A percentile compares a stretch with the other conserved stretches of the same genome.
phyloP scores from a whole-genome alignment of 2,329 filamentous ascomycete genomes.

The Aspergillus jensenii region DNA sequence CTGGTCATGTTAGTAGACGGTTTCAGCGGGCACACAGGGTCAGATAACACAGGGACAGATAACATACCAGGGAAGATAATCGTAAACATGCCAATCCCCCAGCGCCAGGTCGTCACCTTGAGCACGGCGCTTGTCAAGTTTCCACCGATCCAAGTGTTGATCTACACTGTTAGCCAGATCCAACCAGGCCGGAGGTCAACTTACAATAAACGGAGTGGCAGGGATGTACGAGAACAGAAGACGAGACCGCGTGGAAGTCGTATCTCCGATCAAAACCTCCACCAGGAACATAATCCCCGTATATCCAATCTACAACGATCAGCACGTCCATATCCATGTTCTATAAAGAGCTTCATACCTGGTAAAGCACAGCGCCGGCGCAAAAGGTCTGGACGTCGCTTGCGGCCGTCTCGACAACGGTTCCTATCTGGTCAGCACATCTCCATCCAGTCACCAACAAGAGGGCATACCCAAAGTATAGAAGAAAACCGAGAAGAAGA shows the following conservation, averaged over 20 bases:
- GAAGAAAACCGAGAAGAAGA: conserved; percentile 56
- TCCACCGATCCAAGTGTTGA: conserved; percentile 66
- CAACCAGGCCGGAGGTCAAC: not conserved
- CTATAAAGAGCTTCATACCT: conserved; percentile 25
- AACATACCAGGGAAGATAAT: conserved; percentile 55
- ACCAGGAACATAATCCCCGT: conserved; percentile 61
- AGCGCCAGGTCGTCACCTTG: conserved; percentile 54
- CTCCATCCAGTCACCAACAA: not conserved
- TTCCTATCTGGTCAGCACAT: conserved; percentile 33
- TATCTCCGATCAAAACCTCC: conserved; percentile 64
- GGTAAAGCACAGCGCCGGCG: conserved; percentile 61
- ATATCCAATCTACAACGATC: conserved; percentile 53
- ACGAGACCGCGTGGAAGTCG: conserved; percentile 62
- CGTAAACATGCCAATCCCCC: conserved; percentile 65
- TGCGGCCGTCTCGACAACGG: conserved; percentile 57
- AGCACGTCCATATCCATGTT: not conserved
- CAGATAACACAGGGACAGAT: not conserved
- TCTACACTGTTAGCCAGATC: conserved; percentile 19
- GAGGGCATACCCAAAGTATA: conserved; percentile 48
- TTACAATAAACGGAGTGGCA: conserved; percentile 55
- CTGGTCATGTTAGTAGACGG: conserved; percentile 9
- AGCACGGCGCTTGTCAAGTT: conserved; percentile 56
- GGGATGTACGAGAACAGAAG: conserved; percentile 67
- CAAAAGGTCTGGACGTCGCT: conserved; percentile 53
- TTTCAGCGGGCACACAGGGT: not conserved